These are phyloP conservation scores for Lichina pygmaea DNA, from an alignment of 495 filamentous ascomycete genomes.

Conservation along the genomic window DNA sequence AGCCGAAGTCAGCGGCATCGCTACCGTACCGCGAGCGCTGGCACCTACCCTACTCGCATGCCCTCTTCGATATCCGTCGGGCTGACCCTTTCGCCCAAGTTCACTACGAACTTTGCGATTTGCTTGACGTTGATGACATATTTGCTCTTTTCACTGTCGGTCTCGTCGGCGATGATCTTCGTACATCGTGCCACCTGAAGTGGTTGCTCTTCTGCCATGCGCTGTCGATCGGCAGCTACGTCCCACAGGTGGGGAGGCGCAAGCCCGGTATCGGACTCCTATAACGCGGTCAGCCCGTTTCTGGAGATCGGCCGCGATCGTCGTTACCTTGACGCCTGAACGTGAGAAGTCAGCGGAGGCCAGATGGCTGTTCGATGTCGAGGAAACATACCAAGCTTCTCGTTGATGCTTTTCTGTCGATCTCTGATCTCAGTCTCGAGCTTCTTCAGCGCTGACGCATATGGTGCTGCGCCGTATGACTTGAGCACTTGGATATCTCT, in stretches of 20 bases:
- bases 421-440: slow-evolving; percentile 98
- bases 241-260: slow-evolving; percentile 98
- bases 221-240: slow-evolving; percentile 86
- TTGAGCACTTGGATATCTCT: slow-evolving; percentile 98
- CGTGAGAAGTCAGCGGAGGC: not conserved
- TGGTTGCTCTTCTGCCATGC: slow-evolving; percentile 94
- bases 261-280: slow-evolving; percentile 96
- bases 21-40: not conserved
- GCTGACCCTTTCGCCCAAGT: slow-evolving; percentile 86
- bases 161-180: slow-evolving; percentile 95
- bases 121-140: slow-evolving; percentile 99
- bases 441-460: slow-evolving; percentile 74
- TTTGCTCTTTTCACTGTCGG: slow-evolving; percentile 94
- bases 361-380: not conserved
- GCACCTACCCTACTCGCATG: slow-evolving; percentile 67
- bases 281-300: slow-evolving; percentile 7
- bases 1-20: not conserved
- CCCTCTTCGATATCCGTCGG: slow-evolving; percentile 98
- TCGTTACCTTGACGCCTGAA: slow-evolving; percentile 28
- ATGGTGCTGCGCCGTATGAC: slow-evolving; percentile 93
- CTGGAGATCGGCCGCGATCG: not conserved
- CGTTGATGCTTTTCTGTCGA: slow-evolving; percentile 82
- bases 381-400: slow-evolving; percentile 51
- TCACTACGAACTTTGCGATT: slow-evolving; percentile 97
- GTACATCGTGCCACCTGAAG: slow-evolving; percentile 94